A percentile compares a stretch with the other conserved stretches of the same genome.
Conservation (phyloP, 345 rosid species). For the Capsella bursapastoris region DNA sequence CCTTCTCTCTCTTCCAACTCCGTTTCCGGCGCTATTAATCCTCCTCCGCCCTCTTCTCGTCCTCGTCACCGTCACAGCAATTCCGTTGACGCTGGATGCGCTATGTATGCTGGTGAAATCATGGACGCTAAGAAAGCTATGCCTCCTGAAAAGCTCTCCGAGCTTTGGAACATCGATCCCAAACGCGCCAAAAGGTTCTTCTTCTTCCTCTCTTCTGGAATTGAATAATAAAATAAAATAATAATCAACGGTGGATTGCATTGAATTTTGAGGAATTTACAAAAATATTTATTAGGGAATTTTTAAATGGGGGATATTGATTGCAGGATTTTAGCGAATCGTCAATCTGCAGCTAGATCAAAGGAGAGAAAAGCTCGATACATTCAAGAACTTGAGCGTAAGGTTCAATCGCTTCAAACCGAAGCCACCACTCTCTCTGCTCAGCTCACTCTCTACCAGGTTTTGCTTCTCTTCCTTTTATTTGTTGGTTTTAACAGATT, state of each 20-base stretch:
- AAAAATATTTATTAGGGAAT: slow-evolving; percentile 19
- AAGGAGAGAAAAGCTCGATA: slow-evolving; percentile 88
- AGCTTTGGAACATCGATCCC: slow-evolving; percentile 73
- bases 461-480: slow-evolving; percentile 12
- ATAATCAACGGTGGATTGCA: not conserved
- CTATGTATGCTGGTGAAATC: slow-evolving; percentile 50
- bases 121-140: slow-evolving; percentile 80
- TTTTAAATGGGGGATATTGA: not conserved
- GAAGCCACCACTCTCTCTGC: slow-evolving; percentile 86
- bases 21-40: slow-evolving; percentile 7
- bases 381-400: slow-evolving; percentile 80
- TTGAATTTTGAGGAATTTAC: not conserved
- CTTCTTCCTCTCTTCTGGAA: not conserved
- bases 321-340: slow-evolving; percentile 76
- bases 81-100: slow-evolving; percentile 61
- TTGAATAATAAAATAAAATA: not conserved
- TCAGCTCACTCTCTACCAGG: slow-evolving; percentile 81
- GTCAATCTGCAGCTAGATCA: slow-evolving; percentile 91
- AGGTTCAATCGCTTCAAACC: slow-evolving; percentile 81
- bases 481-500: not conserved
- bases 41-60: slow-evolving; percentile 41
- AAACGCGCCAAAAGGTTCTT: slow-evolving; percentile 75
- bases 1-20: slow-evolving; percentile 12
- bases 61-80: slow-evolving; percentile 65
- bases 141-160: slow-evolving; percentile 75